Evolutionary conservation across 805 yeast genomes (phyloP).

Genomic region (Tetrapisispora namnaoensis): DNA sequence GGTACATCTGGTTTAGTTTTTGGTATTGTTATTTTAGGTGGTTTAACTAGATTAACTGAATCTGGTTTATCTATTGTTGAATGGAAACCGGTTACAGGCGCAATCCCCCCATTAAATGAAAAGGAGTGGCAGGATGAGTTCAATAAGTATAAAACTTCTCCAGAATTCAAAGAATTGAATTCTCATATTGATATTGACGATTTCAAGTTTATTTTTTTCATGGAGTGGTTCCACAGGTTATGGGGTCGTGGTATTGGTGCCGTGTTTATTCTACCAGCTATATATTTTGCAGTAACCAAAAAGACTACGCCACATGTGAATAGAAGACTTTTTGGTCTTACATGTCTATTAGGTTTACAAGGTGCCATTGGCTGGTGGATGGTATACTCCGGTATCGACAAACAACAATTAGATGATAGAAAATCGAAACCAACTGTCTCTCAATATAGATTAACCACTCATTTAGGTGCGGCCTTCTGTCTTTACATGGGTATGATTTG

Average conservation of each 20-base stretch:
- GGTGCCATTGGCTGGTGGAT: constrained; percentile 99
- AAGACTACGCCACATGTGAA: constrained; percentile 61
- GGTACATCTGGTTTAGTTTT: constrained; percentile 84
- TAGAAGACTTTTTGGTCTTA: constrained; percentile 56
- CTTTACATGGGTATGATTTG: constrained; percentile 83
- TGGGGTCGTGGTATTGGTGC: constrained; percentile 88
- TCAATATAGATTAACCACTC: constrained; percentile 88
- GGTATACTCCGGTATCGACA: constrained; percentile 92
- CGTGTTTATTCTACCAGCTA: constrained; percentile 73
- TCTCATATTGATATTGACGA: constrained; percentile 78
- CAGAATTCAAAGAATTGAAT: constrained; percentile 84
- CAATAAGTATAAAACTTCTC: constrained; percentile 68
- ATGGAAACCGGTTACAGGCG: constrained; percentile 97
- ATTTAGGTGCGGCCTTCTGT: constrained; percentile 83
- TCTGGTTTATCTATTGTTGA: constrained; percentile 94
- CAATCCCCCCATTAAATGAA: constrained; percentile 77
- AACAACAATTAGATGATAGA: constrained; percentile 63
- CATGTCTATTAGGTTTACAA: constrained; percentile 78
- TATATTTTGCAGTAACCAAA: constrained; percentile 62
- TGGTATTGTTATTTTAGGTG: constrained; percentile 94
- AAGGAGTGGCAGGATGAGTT: constrained; percentile 84
- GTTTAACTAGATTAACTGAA: constrained; percentile 89
- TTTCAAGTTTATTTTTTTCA: constrained; percentile 84
- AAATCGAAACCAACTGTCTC: constrained; percentile 95
- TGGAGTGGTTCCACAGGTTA: constrained; percentile 97